A percentile compares a stretch with the other conserved stretches of the same genome.
Conservation (phyloP, 2,329 filamentous ascomycete species). For the Colletotrichum sp. region DNA sequence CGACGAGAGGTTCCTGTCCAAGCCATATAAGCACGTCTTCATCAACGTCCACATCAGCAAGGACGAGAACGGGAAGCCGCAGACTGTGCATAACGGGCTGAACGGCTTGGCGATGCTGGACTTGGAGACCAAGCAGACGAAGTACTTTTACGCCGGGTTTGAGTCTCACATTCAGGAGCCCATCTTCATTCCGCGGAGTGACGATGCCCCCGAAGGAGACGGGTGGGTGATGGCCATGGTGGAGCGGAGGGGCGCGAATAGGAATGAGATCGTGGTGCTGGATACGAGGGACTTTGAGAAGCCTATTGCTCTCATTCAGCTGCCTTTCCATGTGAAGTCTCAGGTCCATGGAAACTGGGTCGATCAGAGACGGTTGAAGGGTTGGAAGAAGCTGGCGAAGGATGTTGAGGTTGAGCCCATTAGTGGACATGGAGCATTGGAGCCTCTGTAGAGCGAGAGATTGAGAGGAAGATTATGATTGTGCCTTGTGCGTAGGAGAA, state of each 20-base stretch:
- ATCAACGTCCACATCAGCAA: slow-evolving; percentile 37
- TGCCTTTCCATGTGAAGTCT: slow-evolving; percentile 36
- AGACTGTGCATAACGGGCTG: neutral
- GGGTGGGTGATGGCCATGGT: slow-evolving; percentile 40
- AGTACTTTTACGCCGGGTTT: slow-evolving; percentile 32
- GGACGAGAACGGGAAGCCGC: neutral
- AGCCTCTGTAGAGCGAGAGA: neutral
- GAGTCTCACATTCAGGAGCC: slow-evolving; percentile 45
- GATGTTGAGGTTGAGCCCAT: neutral
- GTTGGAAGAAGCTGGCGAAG: neutral
- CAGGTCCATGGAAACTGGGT: slow-evolving; percentile 39
- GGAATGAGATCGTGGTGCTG: slow-evolving; percentile 44
- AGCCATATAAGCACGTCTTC: slow-evolving; percentile 40
- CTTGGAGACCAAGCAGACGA: neutral
- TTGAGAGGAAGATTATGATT: neutral
- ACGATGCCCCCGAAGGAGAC: slow-evolving; percentile 38
- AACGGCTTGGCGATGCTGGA: slow-evolving; percentile 14
- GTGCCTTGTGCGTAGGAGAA: neutral
- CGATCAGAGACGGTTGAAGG: slow-evolving; percentile 30
- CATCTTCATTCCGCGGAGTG: slow-evolving; percentile 40
- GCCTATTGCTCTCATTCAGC: slow-evolving; percentile 41
- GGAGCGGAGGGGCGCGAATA: slow-evolving; percentile 23
- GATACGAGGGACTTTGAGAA: slow-evolving; percentile 41
- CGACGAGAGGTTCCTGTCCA: slow-evolving; percentile 46
- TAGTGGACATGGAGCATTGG: neutral